Conservation (phyloP, 108 stramenopile species). For the Bacterosira constricta region DNA sequence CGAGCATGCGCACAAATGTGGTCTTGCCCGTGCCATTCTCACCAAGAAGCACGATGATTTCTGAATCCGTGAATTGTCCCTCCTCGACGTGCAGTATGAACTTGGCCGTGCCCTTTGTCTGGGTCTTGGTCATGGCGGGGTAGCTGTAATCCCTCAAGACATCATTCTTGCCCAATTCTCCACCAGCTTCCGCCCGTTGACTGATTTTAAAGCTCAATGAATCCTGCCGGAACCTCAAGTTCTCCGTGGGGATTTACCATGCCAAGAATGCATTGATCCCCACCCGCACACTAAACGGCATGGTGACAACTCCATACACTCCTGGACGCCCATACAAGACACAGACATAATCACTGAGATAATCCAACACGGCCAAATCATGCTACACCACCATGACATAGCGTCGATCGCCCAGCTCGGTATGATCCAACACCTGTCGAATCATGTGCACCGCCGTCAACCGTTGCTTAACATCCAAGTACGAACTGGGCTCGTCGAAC, state of each 20-base stretch:
- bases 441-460: constrained; percentile 97
- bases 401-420: constrained; percentile 72
- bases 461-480: constrained; percentile 99
- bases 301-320: constrained; percentile 99
- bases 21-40: constrained; percentile 98
- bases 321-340: constrained; percentile 95
- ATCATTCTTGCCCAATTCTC: constrained; percentile 65
- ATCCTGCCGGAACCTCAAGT: constrained; percentile 97
- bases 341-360: constrained; percentile 98
- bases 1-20: constrained; percentile 93
- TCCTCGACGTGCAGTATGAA: constrained; percentile 96
- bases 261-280: constrained; percentile 99
- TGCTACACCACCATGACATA: constrained; percentile 99
- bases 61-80: constrained; percentile 95
- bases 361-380: constrained; percentile 99
- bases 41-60: constrained; percentile 97
- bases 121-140: constrained; percentile 97
- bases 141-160: constrained; percentile 86
- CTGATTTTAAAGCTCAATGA: constrained; percentile 96
- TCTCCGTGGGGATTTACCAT: constrained; percentile 98
- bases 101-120: constrained; percentile 73
- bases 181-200: constrained; percentile 74
- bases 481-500: constrained; percentile 99
- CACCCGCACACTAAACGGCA: constrained; percentile 97
- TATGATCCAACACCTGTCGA: constrained; percentile 82